Percentiles rank a stretch among this genome's conserved stretches.
Evolutionary conservation across 495 filamentous ascomycete species (phyloP).

Genomic region (Cercophora sp.): DNA sequence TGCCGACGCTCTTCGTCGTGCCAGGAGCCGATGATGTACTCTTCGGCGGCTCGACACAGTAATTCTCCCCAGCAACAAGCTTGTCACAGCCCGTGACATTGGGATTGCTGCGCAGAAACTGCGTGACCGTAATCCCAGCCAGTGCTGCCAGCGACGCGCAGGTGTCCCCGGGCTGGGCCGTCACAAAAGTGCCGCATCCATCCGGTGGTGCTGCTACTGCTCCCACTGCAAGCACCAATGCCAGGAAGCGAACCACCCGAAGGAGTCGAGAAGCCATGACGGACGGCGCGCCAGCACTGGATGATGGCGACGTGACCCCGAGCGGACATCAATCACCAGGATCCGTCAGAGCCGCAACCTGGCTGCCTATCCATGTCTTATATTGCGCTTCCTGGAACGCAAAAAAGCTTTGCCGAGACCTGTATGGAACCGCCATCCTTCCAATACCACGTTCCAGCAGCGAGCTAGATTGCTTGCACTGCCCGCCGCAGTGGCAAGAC

Average conservation of each 20-base stretch:
- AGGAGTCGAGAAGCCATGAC: conserved; percentile 1
- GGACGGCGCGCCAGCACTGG: neutral
- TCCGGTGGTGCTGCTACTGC: neutral
- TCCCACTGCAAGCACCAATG: neutral
- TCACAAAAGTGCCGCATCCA: conserved; percentile 11
- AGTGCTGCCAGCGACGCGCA: conserved; percentile 13
- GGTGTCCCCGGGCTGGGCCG: conserved; percentile 14
- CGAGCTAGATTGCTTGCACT: neutral
- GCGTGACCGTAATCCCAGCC: conserved; percentile 15
- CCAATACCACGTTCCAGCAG: conserved; percentile 8
- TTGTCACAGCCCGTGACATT: conserved; percentile 13
- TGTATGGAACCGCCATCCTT: conserved; percentile 2
- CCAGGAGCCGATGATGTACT: neutral
- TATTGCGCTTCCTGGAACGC: conserved; percentile 1
- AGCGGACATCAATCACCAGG: neutral
- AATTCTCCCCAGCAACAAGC: conserved; percentile 9
- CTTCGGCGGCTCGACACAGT: conserved; percentile 15
- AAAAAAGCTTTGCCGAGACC: conserved; percentile 7
- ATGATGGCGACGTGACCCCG: neutral
- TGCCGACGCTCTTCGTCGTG: neutral
- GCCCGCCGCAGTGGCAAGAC: neutral
- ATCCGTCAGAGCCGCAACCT: neutral
- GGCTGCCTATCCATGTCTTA: neutral
- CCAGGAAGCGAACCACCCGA: neutral
- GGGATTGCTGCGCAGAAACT: conserved; percentile 19